phyloP scores from a whole-genome alignment of 139 green algal genomes.

The Micractinium conductrix region DNA sequence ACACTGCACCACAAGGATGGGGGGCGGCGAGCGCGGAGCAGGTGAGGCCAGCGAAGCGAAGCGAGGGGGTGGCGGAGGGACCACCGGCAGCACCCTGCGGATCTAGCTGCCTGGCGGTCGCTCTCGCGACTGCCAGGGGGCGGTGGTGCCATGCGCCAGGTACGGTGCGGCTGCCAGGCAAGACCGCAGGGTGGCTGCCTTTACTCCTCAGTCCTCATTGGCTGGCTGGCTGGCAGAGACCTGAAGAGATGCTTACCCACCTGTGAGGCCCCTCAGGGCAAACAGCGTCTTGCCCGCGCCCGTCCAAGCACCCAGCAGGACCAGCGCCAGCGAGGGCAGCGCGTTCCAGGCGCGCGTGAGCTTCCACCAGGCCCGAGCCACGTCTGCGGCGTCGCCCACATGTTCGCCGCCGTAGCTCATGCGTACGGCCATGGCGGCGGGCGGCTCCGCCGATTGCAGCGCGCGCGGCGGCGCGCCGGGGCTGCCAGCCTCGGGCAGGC shows the following conservation, averaged over 20 bases:
- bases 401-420: too few species aligned
- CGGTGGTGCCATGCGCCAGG: background rate
- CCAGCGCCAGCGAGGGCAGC: slow-evolving; percentile 10
- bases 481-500: background rate
- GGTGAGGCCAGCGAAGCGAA: background rate
- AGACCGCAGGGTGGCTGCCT: too few species aligned
- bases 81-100: too few species aligned
- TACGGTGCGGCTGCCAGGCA: background rate
- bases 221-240: too few species aligned
- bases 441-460: background rate
- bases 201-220: too few species aligned
- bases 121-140: background rate
- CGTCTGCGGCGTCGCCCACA: too few species aligned
- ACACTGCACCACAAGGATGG: background rate
- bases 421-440: background rate
- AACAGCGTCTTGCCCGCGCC: slow-evolving; percentile 33
- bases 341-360: slow-evolving; percentile 25
- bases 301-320: slow-evolving; percentile 27
- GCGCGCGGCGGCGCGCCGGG: too few species aligned
- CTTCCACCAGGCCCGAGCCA: too few species aligned
- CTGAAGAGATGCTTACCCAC: background rate
- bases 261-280: slow-evolving; percentile 4
- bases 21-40: background rate
- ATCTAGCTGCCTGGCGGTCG: background rate
- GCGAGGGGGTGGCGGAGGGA: background rate